phyloP scores from a whole-genome alignment of 352 stramenopile genomes.

The Blastocystis sp. region DNA sequence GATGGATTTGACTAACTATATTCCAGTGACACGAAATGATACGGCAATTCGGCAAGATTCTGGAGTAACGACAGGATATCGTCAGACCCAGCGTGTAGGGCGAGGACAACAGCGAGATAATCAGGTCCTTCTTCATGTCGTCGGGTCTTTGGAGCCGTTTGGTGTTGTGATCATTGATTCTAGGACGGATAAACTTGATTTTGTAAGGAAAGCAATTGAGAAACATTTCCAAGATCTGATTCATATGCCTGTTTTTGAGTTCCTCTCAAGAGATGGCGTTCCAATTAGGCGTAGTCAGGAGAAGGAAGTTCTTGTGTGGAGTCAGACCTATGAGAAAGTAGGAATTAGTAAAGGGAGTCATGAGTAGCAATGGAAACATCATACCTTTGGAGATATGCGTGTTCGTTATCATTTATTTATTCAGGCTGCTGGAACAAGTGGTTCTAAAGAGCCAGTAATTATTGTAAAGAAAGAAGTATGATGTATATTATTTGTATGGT shows the following conservation, averaged over 20 bases:
- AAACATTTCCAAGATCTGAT: conserved; percentile 56
- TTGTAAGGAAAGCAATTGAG: conserved; percentile 38
- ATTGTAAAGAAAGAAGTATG: conserved; percentile 8
- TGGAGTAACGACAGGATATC: no score
- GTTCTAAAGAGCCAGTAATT: background rate
- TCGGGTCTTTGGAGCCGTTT: conserved; percentile 41
- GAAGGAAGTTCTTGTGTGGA: conserved; percentile 61
- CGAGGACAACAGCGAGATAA: conserved; percentile 1
- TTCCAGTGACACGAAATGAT: background rate
- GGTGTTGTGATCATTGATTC: conserved; percentile 33
- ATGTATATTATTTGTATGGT: background rate
- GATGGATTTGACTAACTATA: background rate
- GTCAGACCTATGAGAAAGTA: conserved; percentile 62
- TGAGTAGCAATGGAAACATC: conserved; percentile 65
- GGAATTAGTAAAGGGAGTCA: background rate
- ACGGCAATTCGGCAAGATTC: no score
- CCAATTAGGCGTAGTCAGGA: conserved; percentile 28
- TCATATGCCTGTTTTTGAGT: conserved; percentile 5
- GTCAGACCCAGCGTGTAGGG: background rate
- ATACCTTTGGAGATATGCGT: conserved; percentile 45
- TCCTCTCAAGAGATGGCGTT: conserved; percentile 54
- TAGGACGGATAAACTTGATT: conserved; percentile 43
- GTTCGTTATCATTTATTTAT: conserved; percentile 68
- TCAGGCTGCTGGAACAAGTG: background rate
- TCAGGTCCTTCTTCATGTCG: conserved; percentile 25